A percentile compares a stretch with the other conserved stretches of the same genome.
Conservation (phyloP, 1,139 yeast genomes). For the Lodderomyces metapsilosis region DNA sequence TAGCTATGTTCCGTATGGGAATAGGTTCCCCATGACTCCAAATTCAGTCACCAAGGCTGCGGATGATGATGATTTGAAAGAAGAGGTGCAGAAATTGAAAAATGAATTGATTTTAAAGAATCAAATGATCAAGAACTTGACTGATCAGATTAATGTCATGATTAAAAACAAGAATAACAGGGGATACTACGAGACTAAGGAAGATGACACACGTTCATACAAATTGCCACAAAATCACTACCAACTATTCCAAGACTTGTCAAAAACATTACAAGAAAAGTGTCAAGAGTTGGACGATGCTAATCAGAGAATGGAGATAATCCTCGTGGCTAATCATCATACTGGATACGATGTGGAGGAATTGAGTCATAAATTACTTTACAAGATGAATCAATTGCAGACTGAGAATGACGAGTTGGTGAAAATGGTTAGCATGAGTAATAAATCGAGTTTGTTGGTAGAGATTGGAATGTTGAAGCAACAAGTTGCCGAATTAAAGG, state of each 20-base stretch:
- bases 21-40: background rate
- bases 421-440: constrained; percentile 69
- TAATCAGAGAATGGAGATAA: constrained; percentile 59
- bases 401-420: constrained; percentile 72
- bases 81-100: constrained; percentile 28
- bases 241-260: constrained; percentile 49
- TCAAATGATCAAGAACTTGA: constrained; percentile 36
- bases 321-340: constrained; percentile 35
- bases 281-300: constrained; percentile 59
- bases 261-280: constrained; percentile 49
- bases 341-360: constrained; percentile 65
- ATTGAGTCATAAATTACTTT: constrained; percentile 70
- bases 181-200: constrained; percentile 1
- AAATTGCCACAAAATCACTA: constrained; percentile 45
- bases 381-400: constrained; percentile 59
- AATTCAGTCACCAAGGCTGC: background rate
- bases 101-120: constrained; percentile 34
- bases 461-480: constrained; percentile 56
- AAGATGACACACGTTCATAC: constrained; percentile 6
- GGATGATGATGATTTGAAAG: constrained; percentile 11
- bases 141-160: constrained; percentile 26
- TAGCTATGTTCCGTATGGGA: constrained; percentile 25
- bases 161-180: constrained; percentile 16
- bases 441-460: constrained; percentile 66
- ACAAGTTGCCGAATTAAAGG: constrained; percentile 24